These are phyloP conservation scores for Penicillium cosmopolitanum DNA, from an alignment of 495 filamentous ascomycete species.

Conservation along the genomic window DNA sequence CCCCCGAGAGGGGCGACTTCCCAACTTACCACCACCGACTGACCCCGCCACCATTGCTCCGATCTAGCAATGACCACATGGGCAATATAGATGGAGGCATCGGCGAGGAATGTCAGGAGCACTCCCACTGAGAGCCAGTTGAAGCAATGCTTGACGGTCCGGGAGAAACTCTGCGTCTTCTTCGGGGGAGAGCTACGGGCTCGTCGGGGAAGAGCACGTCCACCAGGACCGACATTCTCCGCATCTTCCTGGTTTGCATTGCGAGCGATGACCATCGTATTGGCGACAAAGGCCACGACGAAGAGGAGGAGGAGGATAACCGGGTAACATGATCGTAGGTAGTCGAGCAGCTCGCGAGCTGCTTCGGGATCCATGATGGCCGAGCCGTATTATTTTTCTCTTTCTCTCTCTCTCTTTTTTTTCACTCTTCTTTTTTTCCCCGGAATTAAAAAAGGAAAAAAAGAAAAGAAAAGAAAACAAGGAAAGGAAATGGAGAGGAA, in stretches of 20 bases:
- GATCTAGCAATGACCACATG: constrained; percentile 70
- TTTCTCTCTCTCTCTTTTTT: neutral
- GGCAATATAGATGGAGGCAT: constrained; percentile 71
- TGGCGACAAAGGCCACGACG: constrained; percentile 62
- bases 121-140: constrained; percentile 70
- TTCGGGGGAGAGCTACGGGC: constrained; percentile 42
- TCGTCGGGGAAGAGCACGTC: constrained; percentile 74
- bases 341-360: constrained; percentile 50
- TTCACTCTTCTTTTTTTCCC: neutral
- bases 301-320: constrained; percentile 71
- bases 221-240: constrained; percentile 66
- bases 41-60: constrained; percentile 88
- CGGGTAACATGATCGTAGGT: constrained; percentile 65
- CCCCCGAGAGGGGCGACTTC: neutral
- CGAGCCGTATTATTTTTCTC: constrained; percentile 1
- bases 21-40: constrained; percentile 76
- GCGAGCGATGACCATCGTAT: constrained; percentile 60
- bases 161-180: constrained; percentile 56
- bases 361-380: constrained; percentile 43
- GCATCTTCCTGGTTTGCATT: constrained; percentile 42
- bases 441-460: constrained; percentile 10
- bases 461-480: constrained; percentile 4
- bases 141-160: constrained; percentile 66
- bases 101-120: constrained; percentile 72
- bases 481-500: neutral